Base-by-base conservation (phyloP, 169 alveolate species). In the Cytauxzoon felis region DNA sequence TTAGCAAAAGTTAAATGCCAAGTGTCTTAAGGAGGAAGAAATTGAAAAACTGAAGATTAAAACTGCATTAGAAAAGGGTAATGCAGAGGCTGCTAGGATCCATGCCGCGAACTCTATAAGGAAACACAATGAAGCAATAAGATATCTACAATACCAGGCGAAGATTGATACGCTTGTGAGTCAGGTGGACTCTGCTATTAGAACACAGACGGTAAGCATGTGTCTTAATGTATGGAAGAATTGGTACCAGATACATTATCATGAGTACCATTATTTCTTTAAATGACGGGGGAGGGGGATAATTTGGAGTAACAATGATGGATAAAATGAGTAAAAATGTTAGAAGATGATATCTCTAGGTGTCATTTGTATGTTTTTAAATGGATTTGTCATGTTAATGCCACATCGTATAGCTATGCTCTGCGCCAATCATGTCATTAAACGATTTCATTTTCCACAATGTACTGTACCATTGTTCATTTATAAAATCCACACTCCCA, bases 61-160 rank as follows among this genome's bases (percentile, higher is more conserved):
- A 29, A 18, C 26, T n/a, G 80, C 86, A 1, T 63, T 76, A 5
- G 80, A 64, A 36, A 62, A 54, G 53, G 65, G 72, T 0, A 76
- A 76, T 32, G 19, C 43, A 0, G 86, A 76, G 32, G 57, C 80
- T 21, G 86, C 86, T 16, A 63, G 86, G 2, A 40, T 76, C 52
- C 86, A 76, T 50, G 80, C 86, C 7, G 78, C 59, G 4, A 76
- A 64, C 16, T 48, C 80, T 1, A 65, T 76, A 30, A 53, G 79
- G 8, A 76, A 66, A 27, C 61, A 49, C 7, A 64, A 66, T 30
- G 86, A 76, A 56, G 71, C 86, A 16, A 27, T 76, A 57, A 56
- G 75, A 5, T 65, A 26, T 27, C 40, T 76, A 49, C 73, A 76
- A 59, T 57, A 41, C 45, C 71, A 65, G 19, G n/a, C 81, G 18